Percentiles rank a stretch among this genome's conserved stretches.
Conservation (phyloP, 1,284 basidiomycete genomes). For the Fomes fomentarius region DNA sequence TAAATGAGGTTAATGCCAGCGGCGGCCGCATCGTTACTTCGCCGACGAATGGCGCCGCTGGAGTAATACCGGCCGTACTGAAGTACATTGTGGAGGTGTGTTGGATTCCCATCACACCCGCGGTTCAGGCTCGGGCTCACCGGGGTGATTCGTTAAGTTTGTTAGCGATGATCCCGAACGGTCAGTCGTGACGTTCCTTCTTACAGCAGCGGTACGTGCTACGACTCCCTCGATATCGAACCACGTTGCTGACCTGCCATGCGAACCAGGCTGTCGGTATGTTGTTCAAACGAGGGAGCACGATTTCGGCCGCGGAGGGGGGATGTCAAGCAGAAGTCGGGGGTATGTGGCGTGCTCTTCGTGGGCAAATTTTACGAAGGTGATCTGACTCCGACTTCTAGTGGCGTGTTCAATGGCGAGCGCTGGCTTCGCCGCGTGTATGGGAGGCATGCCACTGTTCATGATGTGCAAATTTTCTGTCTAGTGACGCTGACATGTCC, state of each 20-base stretch:
- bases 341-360: conserved; percentile 43
- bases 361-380: not conserved
- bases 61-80: conserved; percentile 90
- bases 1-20: conserved; percentile 89
- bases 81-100: conserved; percentile 85
- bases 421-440: conserved; percentile 91
- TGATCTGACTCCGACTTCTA: conserved; percentile 31
- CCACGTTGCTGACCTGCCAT: not conserved
- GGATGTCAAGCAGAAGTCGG: conserved; percentile 89
- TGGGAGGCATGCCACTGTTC: conserved; percentile 65
- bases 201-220: conserved; percentile 74
- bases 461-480: conserved; percentile 2
- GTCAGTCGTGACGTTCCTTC: conserved; percentile 83
- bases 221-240: not conserved
- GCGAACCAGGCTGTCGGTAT: conserved; percentile 82
- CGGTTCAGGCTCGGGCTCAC: no score
- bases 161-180: conserved; percentile 89
- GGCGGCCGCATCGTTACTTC: conserved; percentile 95
- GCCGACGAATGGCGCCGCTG: conserved; percentile 83
- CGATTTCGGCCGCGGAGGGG: conserved; percentile 95
- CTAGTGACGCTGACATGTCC: conserved; percentile 7
- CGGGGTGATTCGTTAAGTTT: conserved; percentile 52
- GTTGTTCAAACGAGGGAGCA: conserved; percentile 97
- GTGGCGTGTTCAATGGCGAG: conserved; percentile 93
- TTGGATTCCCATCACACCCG: no score